These are phyloP conservation scores for Herpetomonas tarakana DNA, from an alignment of 208 protist species.

Conservation along the genomic window DNA sequence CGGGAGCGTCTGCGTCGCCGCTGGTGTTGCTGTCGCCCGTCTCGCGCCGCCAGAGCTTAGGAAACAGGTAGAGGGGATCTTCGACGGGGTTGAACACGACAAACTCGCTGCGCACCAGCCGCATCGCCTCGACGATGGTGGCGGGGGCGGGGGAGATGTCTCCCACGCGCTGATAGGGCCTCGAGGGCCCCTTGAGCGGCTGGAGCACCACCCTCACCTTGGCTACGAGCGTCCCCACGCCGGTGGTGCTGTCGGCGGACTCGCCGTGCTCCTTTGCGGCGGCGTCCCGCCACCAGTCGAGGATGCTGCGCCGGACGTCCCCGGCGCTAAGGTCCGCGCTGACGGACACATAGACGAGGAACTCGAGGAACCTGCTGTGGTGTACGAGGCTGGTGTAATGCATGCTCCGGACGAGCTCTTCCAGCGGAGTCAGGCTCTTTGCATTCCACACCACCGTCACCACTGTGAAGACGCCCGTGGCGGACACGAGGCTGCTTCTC, in stretches of 20 bases:
- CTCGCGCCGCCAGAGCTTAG: no score
- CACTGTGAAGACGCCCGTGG: slow-evolving; percentile 14
- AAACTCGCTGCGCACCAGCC: slow-evolving; percentile 4
- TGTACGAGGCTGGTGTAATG: not conserved
- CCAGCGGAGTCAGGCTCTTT: not conserved
- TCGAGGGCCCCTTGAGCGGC: not conserved
- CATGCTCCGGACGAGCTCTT: not conserved
- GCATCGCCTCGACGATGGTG: not conserved
- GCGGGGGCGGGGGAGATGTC: not conserved
- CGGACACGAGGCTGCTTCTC: slow-evolving; percentile 14
- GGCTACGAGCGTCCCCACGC: not conserved
- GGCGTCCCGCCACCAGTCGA: not conserved
- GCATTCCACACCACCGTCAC: slow-evolving; percentile 11
- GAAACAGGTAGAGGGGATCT: not conserved
- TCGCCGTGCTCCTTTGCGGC: not conserved
- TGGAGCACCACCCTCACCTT: not conserved
- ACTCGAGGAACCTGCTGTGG: not conserved
- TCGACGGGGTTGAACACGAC: slow-evolving; percentile 1
- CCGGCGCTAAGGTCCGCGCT: not conserved
- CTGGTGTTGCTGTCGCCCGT: not conserved
- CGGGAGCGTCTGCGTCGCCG: no score
- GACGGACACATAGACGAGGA: not conserved
- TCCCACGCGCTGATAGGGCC: not conserved
- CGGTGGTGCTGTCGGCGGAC: not conserved
- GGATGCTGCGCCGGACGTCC: not conserved